Conservation (phyloP, 345 rosid genomes). For the Corchorus olitorius region DNA sequence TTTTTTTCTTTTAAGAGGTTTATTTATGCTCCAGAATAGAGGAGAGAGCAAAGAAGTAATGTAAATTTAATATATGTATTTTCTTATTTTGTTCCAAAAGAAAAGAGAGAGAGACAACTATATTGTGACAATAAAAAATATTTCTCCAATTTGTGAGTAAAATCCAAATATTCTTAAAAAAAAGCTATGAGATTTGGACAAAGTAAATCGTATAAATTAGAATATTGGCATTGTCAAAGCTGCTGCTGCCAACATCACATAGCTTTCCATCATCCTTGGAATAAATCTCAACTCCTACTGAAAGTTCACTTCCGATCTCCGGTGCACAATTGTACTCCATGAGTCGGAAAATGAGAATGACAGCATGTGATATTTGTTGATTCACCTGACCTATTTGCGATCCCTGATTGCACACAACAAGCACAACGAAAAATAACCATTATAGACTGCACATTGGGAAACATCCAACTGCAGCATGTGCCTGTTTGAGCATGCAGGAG, state of each 20-base stretch:
- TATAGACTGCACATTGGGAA: not conserved
- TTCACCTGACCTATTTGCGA: slow-evolving; percentile 10
- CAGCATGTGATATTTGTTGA: not conserved
- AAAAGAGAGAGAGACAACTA: no score
- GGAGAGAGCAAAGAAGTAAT: no score
- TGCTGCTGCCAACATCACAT: not conserved
- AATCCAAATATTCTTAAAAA: not conserved
- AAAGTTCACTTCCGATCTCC: slow-evolving; percentile 15
- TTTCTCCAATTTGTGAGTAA: no score
- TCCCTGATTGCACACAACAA: slow-evolving; percentile 18
- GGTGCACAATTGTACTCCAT: slow-evolving; percentile 1
- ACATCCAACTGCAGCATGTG: not conserved
- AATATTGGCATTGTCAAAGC: not conserved
- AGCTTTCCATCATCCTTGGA: not conserved
- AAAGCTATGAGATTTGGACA: not conserved
- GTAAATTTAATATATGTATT: no score
- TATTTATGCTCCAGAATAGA: no score
- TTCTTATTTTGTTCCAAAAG: no score
- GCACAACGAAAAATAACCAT: slow-evolving; percentile 1
- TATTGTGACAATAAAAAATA: no score
- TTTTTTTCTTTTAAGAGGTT: no score
- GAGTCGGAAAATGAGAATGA: not conserved
- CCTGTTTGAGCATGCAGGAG: not conserved
- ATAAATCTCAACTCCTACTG: not conserved
- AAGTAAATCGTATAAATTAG: not conserved